Evolutionary conservation across 129 eudicot species (phyloP).

Genomic region (Helianthus tuberosus): DNA sequence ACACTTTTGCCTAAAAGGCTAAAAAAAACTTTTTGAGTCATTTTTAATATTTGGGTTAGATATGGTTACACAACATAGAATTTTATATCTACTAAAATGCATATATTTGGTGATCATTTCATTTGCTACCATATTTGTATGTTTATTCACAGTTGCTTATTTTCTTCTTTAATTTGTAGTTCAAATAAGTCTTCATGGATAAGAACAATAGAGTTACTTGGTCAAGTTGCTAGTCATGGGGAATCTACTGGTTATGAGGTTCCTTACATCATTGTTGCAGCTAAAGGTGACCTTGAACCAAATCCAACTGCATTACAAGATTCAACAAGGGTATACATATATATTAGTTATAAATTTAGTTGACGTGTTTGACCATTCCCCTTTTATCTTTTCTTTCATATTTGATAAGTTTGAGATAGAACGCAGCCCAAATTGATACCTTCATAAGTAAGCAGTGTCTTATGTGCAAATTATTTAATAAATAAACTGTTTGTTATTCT

Average conservation of each 20-base stretch:
- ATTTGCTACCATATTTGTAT: not conserved
- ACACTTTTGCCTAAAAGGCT: too few relatives aligned
- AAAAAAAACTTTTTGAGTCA: too few relatives aligned
- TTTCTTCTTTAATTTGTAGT: constrained; percentile 33
- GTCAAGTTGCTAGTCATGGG: constrained; percentile 93
- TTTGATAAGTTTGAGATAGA: too few relatives aligned
- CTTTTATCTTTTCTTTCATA: too few relatives aligned
- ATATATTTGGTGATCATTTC: too few relatives aligned
- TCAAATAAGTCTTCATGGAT: constrained; percentile 75
- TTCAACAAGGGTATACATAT: constrained; percentile 83
- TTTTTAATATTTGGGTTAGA: too few relatives aligned
- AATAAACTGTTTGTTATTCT: not conserved
- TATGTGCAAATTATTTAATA: not conserved
- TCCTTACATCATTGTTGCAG: constrained; percentile 91
- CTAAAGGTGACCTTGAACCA: constrained; percentile 88
- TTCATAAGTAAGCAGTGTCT: too few relatives aligned
- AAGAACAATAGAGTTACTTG: constrained; percentile 76
- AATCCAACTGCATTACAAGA: constrained; percentile 74
- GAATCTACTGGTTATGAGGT: constrained; percentile 89
- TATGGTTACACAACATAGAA: too few relatives aligned
- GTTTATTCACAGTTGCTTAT: constrained; percentile 10
- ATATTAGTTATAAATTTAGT: not conserved
- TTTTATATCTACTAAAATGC: too few relatives aligned
- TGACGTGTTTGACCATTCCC: too few relatives aligned
- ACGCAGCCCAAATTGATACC: too few relatives aligned